Evolutionary conservation across 345 rosid genomes (phyloP).

Genomic region (Combretum micranthum): DNA sequence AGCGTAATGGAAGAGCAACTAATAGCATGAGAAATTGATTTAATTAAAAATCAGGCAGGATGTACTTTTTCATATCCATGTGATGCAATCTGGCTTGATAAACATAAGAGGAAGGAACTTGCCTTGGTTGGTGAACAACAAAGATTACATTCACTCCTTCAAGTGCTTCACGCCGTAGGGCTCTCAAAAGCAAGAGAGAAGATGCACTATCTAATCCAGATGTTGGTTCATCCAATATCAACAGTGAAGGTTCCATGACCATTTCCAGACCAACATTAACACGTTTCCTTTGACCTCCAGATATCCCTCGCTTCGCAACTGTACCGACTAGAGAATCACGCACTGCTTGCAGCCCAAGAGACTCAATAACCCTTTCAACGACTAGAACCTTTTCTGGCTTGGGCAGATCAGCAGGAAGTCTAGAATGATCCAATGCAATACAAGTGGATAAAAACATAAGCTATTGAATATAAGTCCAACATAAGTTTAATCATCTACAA

Average conservation of each 20-base stretch:
- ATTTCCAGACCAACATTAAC: slow-evolving; percentile 98
- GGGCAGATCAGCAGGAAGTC: slow-evolving; percentile 69
- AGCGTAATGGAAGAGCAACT: too few species aligned
- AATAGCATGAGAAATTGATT: too few species aligned
- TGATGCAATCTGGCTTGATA: too few species aligned
- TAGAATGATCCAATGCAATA: slow-evolving; percentile 17
- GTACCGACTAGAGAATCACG: slow-evolving; percentile 94
- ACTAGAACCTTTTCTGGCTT: slow-evolving; percentile 83
- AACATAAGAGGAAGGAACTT: slow-evolving; percentile 1
- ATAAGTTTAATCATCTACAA: background rate
- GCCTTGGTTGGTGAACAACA: slow-evolving; percentile 99
- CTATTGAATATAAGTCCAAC: slow-evolving; percentile 1
- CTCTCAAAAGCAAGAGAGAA: slow-evolving; percentile 86
- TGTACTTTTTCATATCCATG: background rate
- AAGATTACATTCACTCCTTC: slow-evolving; percentile 95
- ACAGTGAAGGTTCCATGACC: slow-evolving; percentile 99
- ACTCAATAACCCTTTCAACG: slow-evolving; percentile 88
- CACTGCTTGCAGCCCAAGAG: slow-evolving; percentile 75
- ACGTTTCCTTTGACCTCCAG: slow-evolving; percentile 98
- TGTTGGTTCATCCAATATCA: slow-evolving; percentile 96
- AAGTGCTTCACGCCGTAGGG: slow-evolving; percentile 96
- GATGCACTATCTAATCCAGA: slow-evolving; percentile 99
- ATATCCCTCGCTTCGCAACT: slow-evolving; percentile 92
- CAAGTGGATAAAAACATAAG: slow-evolving; percentile 1
- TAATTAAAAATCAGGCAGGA: too few species aligned